phyloP scores from a whole-genome alignment of 768 basidiomycete species.

The Royoungia palumana region DNA sequence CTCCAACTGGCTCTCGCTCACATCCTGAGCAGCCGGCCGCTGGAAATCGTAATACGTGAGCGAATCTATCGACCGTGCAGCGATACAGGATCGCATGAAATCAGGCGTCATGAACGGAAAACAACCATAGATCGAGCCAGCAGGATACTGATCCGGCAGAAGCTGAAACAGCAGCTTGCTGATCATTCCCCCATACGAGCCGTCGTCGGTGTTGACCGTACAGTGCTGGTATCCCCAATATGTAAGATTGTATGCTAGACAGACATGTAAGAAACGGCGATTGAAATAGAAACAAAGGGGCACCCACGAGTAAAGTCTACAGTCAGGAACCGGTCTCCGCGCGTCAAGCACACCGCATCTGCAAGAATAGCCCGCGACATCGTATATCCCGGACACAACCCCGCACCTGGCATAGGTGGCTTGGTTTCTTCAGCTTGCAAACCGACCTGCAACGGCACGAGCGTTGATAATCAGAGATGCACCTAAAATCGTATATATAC shows the following conservation, averaged over 20 bases:
- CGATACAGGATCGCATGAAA: conserved; percentile 42
- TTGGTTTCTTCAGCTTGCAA: conserved; percentile 75
- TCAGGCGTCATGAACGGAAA: conserved; percentile 77
- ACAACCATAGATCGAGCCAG: conserved; percentile 64
- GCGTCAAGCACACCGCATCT: conserved; percentile 70
- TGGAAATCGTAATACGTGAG: conserved; percentile 55
- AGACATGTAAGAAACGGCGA: conserved; percentile 2
- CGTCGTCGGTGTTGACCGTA: conserved; percentile 58
- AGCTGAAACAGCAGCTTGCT: conserved; percentile 69
- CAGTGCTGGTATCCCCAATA: conserved; percentile 78
- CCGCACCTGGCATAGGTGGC: conserved; percentile 59
- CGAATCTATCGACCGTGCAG: conserved; percentile 26
- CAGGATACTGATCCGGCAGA: conserved; percentile 65
- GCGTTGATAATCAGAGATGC: neutral
- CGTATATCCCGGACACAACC: conserved; percentile 79
- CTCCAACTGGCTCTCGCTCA: neutral
- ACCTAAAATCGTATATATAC: conserved; percentile 17
- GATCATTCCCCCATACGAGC: conserved; percentile 74
- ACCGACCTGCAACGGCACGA: conserved; percentile 42
- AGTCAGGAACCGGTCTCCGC: conserved; percentile 80
- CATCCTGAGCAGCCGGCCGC: conserved; percentile 39
- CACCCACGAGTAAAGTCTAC: conserved; percentile 70
- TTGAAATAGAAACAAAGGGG: neutral
- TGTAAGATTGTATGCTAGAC: conserved; percentile 68
- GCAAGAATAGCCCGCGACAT: conserved; percentile 81